Conservation (phyloP, 2,329 filamentous ascomycete genomes). For the Diaporthe citrichinensis region DNA sequence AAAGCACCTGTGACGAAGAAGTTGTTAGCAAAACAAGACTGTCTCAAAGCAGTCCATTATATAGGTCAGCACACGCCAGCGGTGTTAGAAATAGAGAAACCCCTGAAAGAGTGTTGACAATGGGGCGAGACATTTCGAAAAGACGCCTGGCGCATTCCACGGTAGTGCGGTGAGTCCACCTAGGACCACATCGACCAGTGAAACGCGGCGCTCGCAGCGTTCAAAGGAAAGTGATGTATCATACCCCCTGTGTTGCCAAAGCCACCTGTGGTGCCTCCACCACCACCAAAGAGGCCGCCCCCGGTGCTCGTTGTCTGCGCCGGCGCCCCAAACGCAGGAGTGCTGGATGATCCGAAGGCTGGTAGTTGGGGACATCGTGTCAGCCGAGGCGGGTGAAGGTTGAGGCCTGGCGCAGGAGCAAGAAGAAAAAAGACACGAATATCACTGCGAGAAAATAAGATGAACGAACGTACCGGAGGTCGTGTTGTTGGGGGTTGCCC, state of each 20-base stretch:
- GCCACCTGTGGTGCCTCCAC: conserved; percentile 57
- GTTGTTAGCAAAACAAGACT: conserved; percentile 31
- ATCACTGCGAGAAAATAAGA: conserved; percentile 43
- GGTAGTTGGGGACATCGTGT: conserved; percentile 43
- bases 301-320: conserved; percentile 48
- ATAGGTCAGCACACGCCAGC: not conserved
- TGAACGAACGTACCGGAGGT: conserved; percentile 65
- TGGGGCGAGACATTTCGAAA: conserved; percentile 26
- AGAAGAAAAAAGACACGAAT: conserved; percentile 25
- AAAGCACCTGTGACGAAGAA: conserved; percentile 48
- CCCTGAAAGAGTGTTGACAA: not conserved
- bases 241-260: conserved; percentile 60
- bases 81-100: not conserved
- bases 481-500: conserved; percentile 57
- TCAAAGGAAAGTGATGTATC: conserved; percentile 40
- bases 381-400: conserved; percentile 40
- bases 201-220: conserved; percentile 41
- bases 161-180: conserved; percentile 1
- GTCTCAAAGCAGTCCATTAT: not conserved
- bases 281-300: conserved; percentile 63
- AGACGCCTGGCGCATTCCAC: conserved; percentile 34
- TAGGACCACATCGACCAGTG: conserved; percentile 24
- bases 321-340: conserved; percentile 51
- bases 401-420: conserved; percentile 44
- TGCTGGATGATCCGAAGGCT: conserved; percentile 56